These are phyloP conservation scores for Albifimbria verrucaria DNA, from an alignment of 2,329 filamentous ascomycete species.

Conservation along the genomic window DNA sequence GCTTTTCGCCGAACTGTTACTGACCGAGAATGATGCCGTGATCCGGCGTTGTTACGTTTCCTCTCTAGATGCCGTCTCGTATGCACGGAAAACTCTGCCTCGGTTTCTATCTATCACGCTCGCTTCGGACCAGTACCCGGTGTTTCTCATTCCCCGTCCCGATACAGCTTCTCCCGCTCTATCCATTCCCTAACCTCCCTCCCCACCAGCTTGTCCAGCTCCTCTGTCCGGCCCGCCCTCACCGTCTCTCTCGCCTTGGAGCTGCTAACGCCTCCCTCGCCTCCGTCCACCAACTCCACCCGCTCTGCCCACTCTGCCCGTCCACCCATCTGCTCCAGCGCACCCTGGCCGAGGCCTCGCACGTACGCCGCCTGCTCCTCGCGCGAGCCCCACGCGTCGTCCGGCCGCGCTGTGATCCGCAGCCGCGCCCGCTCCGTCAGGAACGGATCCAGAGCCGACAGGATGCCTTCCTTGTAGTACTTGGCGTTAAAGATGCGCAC, in stretches of 20 bases:
- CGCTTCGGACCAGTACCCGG: neutral
- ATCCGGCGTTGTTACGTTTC: no score
- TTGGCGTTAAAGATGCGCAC: conserved; percentile 69
- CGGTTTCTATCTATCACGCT: neutral
- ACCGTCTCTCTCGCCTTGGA: conserved; percentile 62
- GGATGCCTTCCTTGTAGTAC: conserved; percentile 58
- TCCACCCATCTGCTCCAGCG: conserved; percentile 51
- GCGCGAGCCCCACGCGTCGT: conserved; percentile 55
- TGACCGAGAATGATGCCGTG: no score
- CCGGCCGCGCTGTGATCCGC: conserved; percentile 61
- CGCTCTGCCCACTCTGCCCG: conserved; percentile 53
- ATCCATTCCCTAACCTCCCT: conserved; percentile 57
- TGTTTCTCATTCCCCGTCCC: conserved; percentile 15
- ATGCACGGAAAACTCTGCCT: neutral
- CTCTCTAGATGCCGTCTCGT: no score
- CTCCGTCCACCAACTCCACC: conserved; percentile 57
- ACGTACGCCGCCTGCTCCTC: conserved; percentile 49
- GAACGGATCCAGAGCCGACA: conserved; percentile 58
- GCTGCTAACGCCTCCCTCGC: conserved; percentile 48
- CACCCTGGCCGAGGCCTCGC: conserved; percentile 41
- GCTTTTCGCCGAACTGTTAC: no score
- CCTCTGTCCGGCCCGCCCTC: conserved; percentile 34
- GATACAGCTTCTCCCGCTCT: conserved; percentile 53
- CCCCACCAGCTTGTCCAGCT: conserved; percentile 53
- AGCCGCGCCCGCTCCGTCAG: conserved; percentile 56